Evolutionary conservation across 495 filamentous ascomycete species (phyloP), one percentile per base, ranked within the genome.

Genomic region (Astrocystis sublimbata): DNA sequence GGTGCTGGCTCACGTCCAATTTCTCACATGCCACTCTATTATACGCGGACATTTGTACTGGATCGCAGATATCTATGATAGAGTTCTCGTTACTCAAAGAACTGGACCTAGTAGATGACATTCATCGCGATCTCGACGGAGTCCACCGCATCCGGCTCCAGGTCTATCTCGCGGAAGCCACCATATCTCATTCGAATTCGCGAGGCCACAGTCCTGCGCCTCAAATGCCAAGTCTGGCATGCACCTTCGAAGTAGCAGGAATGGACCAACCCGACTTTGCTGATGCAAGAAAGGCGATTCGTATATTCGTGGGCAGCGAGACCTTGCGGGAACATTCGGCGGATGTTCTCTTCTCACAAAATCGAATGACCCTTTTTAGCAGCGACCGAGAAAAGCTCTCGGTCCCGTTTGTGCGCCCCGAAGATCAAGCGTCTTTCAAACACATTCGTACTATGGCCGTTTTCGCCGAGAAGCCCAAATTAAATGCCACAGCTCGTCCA

Each of bases 321-420:
- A 82, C 91, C 28, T 80, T 98, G 52, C 87, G 93, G 52, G 81
- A 90, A 30, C 90, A 96, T 72, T 93, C 88, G 68, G 93, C 92
- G 23, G 96, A 98, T 72, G 83, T 98, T 28, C 76, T 97, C 10
- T 92, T 98, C 70, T 97, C 94, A 0, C 89, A 92, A 60, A 96
- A 96, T 64, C 86, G 87, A 60, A 83, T 98, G 71, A 88, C 89
- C 0, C 81, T 98, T 45, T 91, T 92, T 63, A 91, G 93, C 68
- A 89, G 93, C 68, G 90, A 93, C 30, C 83, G 89, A 40, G 90
- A 90, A 71, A 96, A 94, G 64, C 76, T 98, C n/a, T 92, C 88
- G 19, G 87, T 98, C 21, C 94, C 93, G 26, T 88, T 98, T 61
- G 92, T 96, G 49, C 86, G 93, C 41, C 96, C 94, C n/a, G 93